phyloP scores from a whole-genome alignment of 257 asterid species.

The Salvia hispanica region DNA sequence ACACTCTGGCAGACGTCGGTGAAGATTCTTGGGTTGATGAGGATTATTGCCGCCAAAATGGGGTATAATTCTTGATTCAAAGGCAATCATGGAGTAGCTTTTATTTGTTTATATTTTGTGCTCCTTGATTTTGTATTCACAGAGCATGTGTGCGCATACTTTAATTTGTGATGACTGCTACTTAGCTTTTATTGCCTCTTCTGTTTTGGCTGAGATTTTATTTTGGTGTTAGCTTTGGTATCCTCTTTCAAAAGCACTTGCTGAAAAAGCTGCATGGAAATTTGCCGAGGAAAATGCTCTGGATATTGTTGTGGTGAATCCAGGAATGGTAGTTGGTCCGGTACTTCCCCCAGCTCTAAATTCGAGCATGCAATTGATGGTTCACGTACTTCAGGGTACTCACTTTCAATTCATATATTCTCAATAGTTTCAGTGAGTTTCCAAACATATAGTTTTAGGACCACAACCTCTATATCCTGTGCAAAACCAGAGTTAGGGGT shows the following conservation, averaged over 20 bases:
- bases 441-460: too few relatives aligned
- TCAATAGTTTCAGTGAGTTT: too few relatives aligned
- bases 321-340: conserved; percentile 37
- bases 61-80: conserved; percentile 40
- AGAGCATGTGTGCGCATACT: background rate
- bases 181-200: background rate
- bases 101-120: too few relatives aligned
- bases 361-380: too few relatives aligned
- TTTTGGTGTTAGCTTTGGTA: conserved; percentile 66
- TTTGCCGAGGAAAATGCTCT: conserved; percentile 68
- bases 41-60: conserved; percentile 73
- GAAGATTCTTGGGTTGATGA: conserved; percentile 93
- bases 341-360: too few relatives aligned
- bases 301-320: conserved; percentile 85
- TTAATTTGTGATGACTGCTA: too few relatives aligned
- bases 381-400: too few relatives aligned
- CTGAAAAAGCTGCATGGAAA: conserved; percentile 93
- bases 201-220: background rate
- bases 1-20: conserved; percentile 58
- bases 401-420: too few relatives aligned
- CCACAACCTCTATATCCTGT: too few relatives aligned
- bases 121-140: too few relatives aligned
- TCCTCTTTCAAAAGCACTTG: conserved; percentile 78
- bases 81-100: too few relatives aligned
- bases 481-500: too few relatives aligned